Percentiles rank a stretch among this genome's conserved stretches.
Conservation (phyloP, 495 filamentous ascomycete genomes). For the Trichoderma asperelloides region DNA sequence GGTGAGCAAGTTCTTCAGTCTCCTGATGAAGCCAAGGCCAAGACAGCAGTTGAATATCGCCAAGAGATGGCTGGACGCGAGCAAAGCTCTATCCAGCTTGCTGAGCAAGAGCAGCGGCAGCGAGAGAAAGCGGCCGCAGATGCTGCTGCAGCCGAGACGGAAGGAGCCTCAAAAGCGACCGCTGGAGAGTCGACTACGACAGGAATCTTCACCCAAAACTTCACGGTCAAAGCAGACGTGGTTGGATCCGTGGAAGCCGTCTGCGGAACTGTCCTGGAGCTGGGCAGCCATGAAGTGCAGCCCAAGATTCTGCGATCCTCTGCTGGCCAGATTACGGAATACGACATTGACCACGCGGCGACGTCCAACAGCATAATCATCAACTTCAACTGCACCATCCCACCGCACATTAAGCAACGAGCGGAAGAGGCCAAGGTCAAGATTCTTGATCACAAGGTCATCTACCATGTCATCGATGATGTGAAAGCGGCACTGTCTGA, state of each 20-base stretch:
- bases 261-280: constrained; percentile 55
- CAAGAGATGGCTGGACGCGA: constrained; percentile 39
- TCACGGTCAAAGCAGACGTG: constrained; percentile 90
- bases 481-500: constrained; percentile 61
- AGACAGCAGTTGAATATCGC: constrained; percentile 70
- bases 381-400: constrained; percentile 74
- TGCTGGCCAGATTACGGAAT: constrained; percentile 74
- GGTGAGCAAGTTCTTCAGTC: constrained; percentile 85
- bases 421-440: constrained; percentile 61
- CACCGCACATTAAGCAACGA: constrained; percentile 56
- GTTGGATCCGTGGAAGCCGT: constrained; percentile 89
- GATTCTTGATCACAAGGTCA: constrained; percentile 82
- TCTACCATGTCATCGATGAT: constrained; percentile 83
- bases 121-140: constrained; percentile 39
- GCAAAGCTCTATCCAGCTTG: constrained; percentile 26
- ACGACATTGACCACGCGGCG: constrained; percentile 80
- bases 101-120: constrained; percentile 24
- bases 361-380: constrained; percentile 63
- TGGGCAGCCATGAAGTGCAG: constrained; percentile 76
- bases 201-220: constrained; percentile 59
- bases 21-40: constrained; percentile 65
- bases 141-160: constrained; percentile 17
- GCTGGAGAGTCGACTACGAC: constrained; percentile 14
- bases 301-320: constrained; percentile 66
- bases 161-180: background rate